These are phyloP conservation scores for Aureobasidium sp. DNA, from an alignment of 2,329 filamentous ascomycete genomes.

Conservation along the genomic window DNA sequence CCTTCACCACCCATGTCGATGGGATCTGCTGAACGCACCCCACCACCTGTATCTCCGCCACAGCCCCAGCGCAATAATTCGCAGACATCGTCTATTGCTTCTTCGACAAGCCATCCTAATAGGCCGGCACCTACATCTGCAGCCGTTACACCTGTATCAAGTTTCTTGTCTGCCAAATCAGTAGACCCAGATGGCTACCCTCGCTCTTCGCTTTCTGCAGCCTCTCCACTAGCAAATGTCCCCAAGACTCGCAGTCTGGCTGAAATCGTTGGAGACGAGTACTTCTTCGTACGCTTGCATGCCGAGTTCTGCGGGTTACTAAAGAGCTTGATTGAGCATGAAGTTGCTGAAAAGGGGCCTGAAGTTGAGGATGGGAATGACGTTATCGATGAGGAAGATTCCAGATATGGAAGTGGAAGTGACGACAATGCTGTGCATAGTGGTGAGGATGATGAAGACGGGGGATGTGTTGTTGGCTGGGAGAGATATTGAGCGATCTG, in stretches of 20 bases:
- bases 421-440: constrained; percentile 5
- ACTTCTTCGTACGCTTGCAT: constrained; percentile 15
- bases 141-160: constrained; percentile 10
- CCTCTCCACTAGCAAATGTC: constrained; percentile 8
- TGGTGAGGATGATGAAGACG: constrained; percentile 10
- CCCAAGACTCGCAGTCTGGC: constrained; percentile 10
- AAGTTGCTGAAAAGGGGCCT: background rate
- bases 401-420: background rate
- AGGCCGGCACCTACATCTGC: background rate
- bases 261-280: constrained; percentile 3
- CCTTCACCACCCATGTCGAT: constrained; percentile 11
- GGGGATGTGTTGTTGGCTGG: background rate
- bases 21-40: background rate
- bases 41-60: background rate
- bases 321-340: constrained; percentile 7
- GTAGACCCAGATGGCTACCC: constrained; percentile 16
- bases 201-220: constrained; percentile 4
- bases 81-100: background rate
- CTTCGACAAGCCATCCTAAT: background rate
- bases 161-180: constrained; percentile 14
- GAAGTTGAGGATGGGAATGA: background rate
- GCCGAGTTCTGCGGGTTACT: constrained; percentile 13
- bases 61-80: background rate
- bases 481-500: background rate
- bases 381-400: background rate